Conservation (phyloP, 1,139 yeast genomes). For the Lipomyces yarrowii region DNA sequence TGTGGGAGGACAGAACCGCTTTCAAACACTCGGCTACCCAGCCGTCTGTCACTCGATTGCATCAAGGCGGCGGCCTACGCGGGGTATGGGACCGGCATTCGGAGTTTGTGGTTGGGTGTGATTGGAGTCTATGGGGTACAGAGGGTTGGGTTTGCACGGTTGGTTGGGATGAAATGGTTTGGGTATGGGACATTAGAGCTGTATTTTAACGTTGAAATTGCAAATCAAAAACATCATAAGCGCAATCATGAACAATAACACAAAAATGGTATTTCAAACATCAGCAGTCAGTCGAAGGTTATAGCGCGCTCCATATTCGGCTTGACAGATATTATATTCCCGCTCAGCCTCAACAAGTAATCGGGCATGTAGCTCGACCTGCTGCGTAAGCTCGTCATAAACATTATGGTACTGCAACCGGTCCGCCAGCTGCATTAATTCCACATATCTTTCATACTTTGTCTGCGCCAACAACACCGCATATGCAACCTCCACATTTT, state of each 20-base stretch:
- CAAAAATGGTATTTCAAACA: not conserved
- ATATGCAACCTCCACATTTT: not conserved
- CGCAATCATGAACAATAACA: not conserved
- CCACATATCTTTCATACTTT: not conserved
- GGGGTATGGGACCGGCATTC: conserved; percentile 70
- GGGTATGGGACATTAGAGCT: conserved; percentile 75
- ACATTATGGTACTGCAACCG: not conserved
- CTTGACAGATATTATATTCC: not conserved
- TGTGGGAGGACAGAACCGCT: conserved; percentile 77
- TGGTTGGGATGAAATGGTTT: conserved; percentile 96
- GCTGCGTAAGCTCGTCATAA: not conserved
- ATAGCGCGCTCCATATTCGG: not conserved
- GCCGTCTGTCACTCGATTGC: conserved; percentile 48
- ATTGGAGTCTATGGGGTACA: conserved; percentile 95
- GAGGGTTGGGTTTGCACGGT: conserved; percentile 95
- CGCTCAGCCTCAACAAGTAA: not conserved
- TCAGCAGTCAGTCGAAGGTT: not conserved
- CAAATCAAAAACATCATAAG: not conserved
- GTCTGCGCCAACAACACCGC: not conserved
- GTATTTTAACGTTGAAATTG: not conserved
- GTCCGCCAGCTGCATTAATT: not conserved
- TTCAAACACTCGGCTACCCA: conserved; percentile 37
- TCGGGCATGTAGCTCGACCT: not conserved
- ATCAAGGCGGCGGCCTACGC: conserved; percentile 51
- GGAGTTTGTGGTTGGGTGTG: conserved; percentile 94